Percentiles rank a stretch among this genome's conserved stretches.
phyloP scores from a whole-genome alignment of 2,329 filamentous ascomycete species.

The Aspergillus quadrilineatus region DNA sequence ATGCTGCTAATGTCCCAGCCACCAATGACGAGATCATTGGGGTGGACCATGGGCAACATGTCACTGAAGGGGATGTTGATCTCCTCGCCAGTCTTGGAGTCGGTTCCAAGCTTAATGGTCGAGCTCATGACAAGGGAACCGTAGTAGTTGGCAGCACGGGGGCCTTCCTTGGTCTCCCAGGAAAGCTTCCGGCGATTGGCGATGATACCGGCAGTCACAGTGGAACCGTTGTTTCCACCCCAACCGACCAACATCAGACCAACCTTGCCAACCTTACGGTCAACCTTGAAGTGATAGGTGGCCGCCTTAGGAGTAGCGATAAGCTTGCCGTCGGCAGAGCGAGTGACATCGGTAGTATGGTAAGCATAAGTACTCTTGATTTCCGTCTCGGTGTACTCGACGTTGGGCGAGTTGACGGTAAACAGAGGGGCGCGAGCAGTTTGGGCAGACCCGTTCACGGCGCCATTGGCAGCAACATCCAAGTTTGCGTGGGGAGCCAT shows the following conservation, averaged over 20 bases:
- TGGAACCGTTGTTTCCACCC: constrained; percentile 98
- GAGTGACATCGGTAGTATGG: constrained; percentile 81
- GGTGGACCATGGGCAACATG: constrained; percentile 93
- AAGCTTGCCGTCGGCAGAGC: constrained; percentile 70
- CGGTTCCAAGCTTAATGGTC: constrained; percentile 92
- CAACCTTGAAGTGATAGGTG: constrained; percentile 94
- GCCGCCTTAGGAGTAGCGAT: constrained; percentile 85
- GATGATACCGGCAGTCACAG: constrained; percentile 93
- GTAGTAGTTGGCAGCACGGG: constrained; percentile 90
- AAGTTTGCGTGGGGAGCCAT: constrained; percentile 93
- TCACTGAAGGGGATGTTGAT: constrained; percentile 96
- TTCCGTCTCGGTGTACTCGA: constrained; percentile 80
- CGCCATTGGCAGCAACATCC: constrained; percentile 54
- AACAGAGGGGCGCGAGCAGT: constrained; percentile 60
- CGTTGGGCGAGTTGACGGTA: constrained; percentile 87
- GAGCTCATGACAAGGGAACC: constrained; percentile 96
- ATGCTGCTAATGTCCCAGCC: constrained; percentile 96
- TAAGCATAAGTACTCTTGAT: constrained; percentile 96
- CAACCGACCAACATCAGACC: constrained; percentile 97
- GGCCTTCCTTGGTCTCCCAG: constrained; percentile 93
- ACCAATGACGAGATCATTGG: constrained; percentile 90
- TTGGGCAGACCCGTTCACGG: constrained; percentile 54
- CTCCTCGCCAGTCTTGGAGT: constrained; percentile 78
- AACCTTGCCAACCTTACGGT: constrained; percentile 87
- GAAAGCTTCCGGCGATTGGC: constrained; percentile 82